These are phyloP conservation scores for Arthrobotrys sphaeroides DNA, from an alignment of 2,329 filamentous ascomycete genomes.

Conservation along the genomic window DNA sequence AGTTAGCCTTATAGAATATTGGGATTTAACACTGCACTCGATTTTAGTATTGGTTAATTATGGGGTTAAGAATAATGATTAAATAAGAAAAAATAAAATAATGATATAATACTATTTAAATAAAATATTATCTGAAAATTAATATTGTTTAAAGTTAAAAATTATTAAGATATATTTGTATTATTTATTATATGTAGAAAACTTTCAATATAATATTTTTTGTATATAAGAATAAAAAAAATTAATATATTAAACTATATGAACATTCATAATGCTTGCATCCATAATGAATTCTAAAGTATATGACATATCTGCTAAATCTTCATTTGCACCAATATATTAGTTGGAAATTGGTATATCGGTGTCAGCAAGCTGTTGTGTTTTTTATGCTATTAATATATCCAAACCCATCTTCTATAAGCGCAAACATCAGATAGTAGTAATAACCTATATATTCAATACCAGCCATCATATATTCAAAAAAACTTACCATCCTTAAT, in stretches of 20 bases:
- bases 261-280: not conserved
- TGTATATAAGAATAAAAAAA: not conserved
- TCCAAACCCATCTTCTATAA: slow-evolving; percentile 4
- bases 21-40: not conserved
- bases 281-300: not conserved
- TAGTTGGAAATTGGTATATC: slow-evolving; percentile 14
- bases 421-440: slow-evolving; percentile 13
- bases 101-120: not conserved
- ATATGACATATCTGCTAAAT: not conserved
- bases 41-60: not conserved
- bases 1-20: not conserved
- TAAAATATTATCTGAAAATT: not conserved
- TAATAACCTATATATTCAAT: slow-evolving; percentile 32
- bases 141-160: too few species aligned
- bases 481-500: not conserved
- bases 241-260: not conserved
- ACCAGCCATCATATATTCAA: slow-evolving; percentile 14
- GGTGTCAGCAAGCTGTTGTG: slow-evolving; percentile 30
- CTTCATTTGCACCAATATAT: not conserved
- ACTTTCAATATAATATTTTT: not conserved
- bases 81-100: not conserved
- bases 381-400: slow-evolving; percentile 25
- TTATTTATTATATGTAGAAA: not conserved
- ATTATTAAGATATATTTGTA: not conserved
- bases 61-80: not conserved